phyloP scores from a whole-genome alignment of 257 asterid genomes.

The Ocimum tenuiflorum region DNA sequence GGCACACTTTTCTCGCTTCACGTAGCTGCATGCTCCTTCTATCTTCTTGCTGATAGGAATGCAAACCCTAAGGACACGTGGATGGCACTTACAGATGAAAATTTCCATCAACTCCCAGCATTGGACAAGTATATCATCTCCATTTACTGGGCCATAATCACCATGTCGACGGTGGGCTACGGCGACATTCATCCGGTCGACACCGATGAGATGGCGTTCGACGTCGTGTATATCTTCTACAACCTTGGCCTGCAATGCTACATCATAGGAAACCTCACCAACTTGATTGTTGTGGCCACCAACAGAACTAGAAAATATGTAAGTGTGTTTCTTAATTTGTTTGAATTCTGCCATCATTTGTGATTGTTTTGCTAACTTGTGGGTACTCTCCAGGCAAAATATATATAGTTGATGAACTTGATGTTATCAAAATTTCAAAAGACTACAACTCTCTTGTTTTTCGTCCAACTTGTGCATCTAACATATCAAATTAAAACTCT shows the following conservation, averaged over 20 bases:
- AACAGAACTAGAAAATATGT: constrained; percentile 64
- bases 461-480: too few species aligned
- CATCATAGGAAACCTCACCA: constrained; percentile 80
- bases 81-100: constrained; percentile 26
- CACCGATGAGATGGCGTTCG: constrained; percentile 51
- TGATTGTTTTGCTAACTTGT: too few species aligned
- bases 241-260: constrained; percentile 64
- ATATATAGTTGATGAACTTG: too few species aligned
- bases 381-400: too few species aligned
- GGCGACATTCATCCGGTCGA: constrained; percentile 73
- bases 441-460: too few species aligned
- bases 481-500: too few species aligned
- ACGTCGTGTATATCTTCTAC: constrained; percentile 49
- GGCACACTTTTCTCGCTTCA: constrained; percentile 68
- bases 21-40: constrained; percentile 52
- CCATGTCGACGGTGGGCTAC: constrained; percentile 58
- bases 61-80: constrained; percentile 43
- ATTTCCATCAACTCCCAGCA: constrained; percentile 24
- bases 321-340: constrained; percentile 30
- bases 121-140: constrained; percentile 48
- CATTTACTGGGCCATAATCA: constrained; percentile 61
- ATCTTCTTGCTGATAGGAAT: constrained; percentile 42
- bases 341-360: too few species aligned
- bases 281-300: constrained; percentile 76
- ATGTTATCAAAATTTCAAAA: too few species aligned